Conservation (phyloP, 768 basidiomycete genomes). For the Butyriboletus loyo region DNA sequence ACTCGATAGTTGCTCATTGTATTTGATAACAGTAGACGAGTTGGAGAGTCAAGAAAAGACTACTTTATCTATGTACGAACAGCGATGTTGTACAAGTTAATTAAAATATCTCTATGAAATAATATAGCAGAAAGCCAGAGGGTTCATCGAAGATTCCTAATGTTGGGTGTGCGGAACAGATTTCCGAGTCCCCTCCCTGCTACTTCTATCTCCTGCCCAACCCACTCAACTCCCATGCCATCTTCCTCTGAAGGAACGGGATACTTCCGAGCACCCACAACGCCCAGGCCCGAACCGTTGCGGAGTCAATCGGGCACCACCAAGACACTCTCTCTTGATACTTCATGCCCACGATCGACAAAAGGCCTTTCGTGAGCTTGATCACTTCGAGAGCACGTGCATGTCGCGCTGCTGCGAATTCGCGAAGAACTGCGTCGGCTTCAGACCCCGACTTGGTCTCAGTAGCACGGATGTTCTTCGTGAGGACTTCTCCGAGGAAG, state of each 20-base stretch:
- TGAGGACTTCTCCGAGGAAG: constrained; percentile 41
- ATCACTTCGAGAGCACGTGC: constrained; percentile 43
- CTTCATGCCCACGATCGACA: constrained; percentile 23
- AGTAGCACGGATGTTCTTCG: constrained; percentile 30
- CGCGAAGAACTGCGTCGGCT: constrained; percentile 33
- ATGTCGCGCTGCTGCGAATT: constrained; percentile 37
- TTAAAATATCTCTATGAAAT: too few relatives aligned
- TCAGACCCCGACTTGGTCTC: constrained; percentile 6
- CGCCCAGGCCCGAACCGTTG: constrained; percentile 24
- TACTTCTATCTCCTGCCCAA: constrained; percentile 18
- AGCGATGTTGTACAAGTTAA: too few relatives aligned
- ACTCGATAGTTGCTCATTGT: too few relatives aligned
- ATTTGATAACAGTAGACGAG: too few relatives aligned
- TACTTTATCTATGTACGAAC: too few relatives aligned
- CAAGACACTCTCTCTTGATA: constrained; percentile 13
- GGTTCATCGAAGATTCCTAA: too few relatives aligned
- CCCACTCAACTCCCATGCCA: constrained; percentile 23
- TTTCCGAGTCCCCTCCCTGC: too few relatives aligned
- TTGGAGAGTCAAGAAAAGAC: too few relatives aligned
- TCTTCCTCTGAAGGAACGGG: constrained; percentile 8
- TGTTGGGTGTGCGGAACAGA: too few relatives aligned
- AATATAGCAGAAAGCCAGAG: too few relatives aligned
- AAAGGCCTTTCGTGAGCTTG: constrained; percentile 36
- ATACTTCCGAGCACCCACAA: constrained; percentile 23
- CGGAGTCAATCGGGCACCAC: constrained; percentile 28